These are phyloP conservation scores for Aspergillus bombycis DNA, from an alignment of 2,329 filamentous ascomycete species.

Conservation along the genomic window DNA sequence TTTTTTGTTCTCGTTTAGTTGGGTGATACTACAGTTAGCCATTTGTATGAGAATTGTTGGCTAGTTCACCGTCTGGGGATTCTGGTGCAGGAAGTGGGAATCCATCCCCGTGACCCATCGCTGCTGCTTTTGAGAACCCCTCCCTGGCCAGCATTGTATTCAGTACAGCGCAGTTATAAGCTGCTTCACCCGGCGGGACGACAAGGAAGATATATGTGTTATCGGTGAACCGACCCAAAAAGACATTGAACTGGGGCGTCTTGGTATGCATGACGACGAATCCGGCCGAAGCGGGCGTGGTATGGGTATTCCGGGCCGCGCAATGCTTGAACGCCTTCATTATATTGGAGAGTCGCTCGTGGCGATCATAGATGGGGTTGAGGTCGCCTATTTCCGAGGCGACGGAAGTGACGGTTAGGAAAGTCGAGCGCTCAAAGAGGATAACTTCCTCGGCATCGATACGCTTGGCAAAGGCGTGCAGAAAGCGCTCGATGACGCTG, in stretches of 20 bases:
- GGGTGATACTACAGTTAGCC: constrained; percentile 11
- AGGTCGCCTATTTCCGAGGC: constrained; percentile 71
- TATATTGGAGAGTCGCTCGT: constrained; percentile 94
- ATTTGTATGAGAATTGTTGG: constrained; percentile 11
- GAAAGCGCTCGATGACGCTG: constrained; percentile 80
- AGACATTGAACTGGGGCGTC: constrained; percentile 77
- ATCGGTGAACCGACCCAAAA: constrained; percentile 92
- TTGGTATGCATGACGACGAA: constrained; percentile 54
- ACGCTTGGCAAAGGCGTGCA: constrained; percentile 78
- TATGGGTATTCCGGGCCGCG: constrained; percentile 49
- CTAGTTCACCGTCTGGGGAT: constrained; percentile 24
- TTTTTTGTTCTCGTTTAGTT: constrained; percentile 23
- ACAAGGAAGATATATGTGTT: constrained; percentile 96
- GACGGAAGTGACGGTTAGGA: constrained; percentile 93
- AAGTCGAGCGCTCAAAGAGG: constrained; percentile 92
- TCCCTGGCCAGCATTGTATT: constrained; percentile 87
- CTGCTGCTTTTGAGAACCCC: constrained; percentile 71
- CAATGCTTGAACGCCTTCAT: constrained; percentile 97
- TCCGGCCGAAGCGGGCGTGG: constrained; percentile 45
- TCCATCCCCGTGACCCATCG: constrained; percentile 46
- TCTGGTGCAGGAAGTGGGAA: constrained; percentile 44
- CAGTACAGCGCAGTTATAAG: constrained; percentile 86
- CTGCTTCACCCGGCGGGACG: constrained; percentile 85
- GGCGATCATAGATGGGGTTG: constrained; percentile 90
- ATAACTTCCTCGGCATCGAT: constrained; percentile 93